Conservation (phyloP, 2,329 filamentous ascomycete species). For the Verticillium nubilum region DNA sequence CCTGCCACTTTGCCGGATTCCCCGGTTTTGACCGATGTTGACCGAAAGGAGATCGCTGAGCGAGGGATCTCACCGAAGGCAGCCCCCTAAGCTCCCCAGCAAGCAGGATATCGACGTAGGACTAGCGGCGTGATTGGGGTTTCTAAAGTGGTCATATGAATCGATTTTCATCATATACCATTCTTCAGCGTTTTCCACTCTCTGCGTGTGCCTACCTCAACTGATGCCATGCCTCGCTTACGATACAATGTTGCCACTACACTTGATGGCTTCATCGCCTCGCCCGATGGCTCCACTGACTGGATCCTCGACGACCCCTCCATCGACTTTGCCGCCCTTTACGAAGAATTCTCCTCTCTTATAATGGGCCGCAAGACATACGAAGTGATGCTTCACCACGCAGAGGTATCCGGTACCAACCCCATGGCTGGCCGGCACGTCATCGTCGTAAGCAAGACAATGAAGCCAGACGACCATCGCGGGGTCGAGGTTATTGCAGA, state of each 20-base stretch:
- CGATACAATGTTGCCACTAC: constrained; percentile 27
- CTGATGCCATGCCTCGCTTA: constrained; percentile 10
- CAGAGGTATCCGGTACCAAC: constrained; percentile 9
- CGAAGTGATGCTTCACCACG: constrained; percentile 16
- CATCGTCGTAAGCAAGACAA: constrained; percentile 20
- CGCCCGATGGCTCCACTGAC: constrained; percentile 17
- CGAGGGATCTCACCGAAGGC: not conserved
- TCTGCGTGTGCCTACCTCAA: too few relatives aligned
- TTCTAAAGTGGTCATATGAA: too few relatives aligned
- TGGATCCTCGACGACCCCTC: constrained; percentile 25
- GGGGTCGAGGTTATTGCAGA: constrained; percentile 17
- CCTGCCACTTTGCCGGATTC: not conserved
- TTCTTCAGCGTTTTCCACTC: too few relatives aligned
- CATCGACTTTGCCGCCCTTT: constrained; percentile 26
- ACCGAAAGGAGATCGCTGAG: not conserved
- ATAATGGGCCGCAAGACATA: constrained; percentile 31
- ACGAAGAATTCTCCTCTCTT: constrained; percentile 23
- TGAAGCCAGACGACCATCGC: constrained; percentile 4
- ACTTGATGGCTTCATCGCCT: constrained; percentile 29
- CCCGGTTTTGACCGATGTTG: not conserved
- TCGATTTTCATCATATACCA: too few relatives aligned
- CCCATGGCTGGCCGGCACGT: constrained; percentile 16
- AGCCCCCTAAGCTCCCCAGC: not conserved
- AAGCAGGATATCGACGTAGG: too few relatives aligned
- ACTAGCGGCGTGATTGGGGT: too few relatives aligned